These are phyloP conservation scores for Umbelopsis sp. DNA, from an alignment of 192 early-diverging fungal genomes.

Conservation along the genomic window DNA sequence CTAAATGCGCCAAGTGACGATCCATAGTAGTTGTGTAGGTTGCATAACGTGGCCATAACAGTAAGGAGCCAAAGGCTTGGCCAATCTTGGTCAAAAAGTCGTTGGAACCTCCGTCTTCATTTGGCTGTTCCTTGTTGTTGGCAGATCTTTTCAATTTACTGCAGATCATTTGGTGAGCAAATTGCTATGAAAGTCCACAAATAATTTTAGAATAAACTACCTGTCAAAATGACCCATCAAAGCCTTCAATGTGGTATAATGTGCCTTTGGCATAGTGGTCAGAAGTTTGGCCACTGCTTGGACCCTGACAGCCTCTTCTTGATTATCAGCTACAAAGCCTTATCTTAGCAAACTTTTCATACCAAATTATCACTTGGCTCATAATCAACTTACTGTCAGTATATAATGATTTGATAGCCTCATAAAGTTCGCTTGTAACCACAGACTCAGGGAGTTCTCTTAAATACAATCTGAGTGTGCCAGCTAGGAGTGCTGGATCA, in stretches of 20 bases:
- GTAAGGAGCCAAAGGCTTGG: slow-evolving; percentile 52
- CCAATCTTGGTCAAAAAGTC: slow-evolving; percentile 37
- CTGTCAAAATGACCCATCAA: slow-evolving; percentile 34
- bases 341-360: background rate
- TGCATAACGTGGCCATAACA: slow-evolving; percentile 47
- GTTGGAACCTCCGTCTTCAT: slow-evolving; percentile 14
- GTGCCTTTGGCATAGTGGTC: slow-evolving; percentile 44
- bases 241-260: slow-evolving; percentile 50
- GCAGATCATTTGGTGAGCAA: background rate
- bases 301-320: slow-evolving; percentile 37
- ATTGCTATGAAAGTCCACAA: too few species aligned
- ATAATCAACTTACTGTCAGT: slow-evolving; percentile 43
- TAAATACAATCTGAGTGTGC: slow-evolving; percentile 67
- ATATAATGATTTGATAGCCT: slow-evolving; percentile 67
- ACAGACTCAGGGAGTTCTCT: slow-evolving; percentile 72
- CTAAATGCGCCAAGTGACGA: slow-evolving; percentile 42
- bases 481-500: slow-evolving; percentile 60
- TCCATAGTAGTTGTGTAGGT: slow-evolving; percentile 46
- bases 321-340: slow-evolving; percentile 19
- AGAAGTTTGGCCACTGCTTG: slow-evolving; percentile 52
- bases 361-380: background rate
- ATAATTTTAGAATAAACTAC: too few species aligned
- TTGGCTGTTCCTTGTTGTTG: slow-evolving; percentile 32
- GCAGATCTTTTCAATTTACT: slow-evolving; percentile 15
- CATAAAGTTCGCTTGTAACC: slow-evolving; percentile 71